A percentile compares a stretch with the other conserved stretches of the same genome.
These are phyloP conservation scores for Penicillium sp. DNA, from an alignment of 2,329 filamentous ascomycete genomes.

Conservation along the genomic window DNA sequence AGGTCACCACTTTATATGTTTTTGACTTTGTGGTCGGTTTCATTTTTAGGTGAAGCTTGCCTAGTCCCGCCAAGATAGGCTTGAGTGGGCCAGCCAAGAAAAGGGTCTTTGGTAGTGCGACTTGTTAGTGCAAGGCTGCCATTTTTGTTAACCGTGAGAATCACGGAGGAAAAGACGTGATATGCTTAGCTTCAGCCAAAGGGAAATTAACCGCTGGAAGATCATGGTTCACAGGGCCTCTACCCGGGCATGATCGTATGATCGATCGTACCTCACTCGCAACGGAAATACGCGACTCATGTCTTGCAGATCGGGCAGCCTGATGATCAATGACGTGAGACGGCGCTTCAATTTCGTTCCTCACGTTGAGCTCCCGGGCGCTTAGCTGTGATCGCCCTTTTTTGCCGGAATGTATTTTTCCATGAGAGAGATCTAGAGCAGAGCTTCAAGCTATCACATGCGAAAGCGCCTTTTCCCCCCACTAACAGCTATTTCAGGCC, in stretches of 20 bases:
- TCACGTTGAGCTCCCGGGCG: not conserved
- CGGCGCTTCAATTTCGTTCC: not conserved
- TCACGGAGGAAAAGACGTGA: not conserved
- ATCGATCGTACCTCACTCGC: not conserved
- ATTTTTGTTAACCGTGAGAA: not conserved
- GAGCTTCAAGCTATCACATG: not conserved
- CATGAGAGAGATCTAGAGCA: not conserved
- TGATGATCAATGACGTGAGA: not conserved
- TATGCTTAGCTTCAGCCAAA: not conserved
- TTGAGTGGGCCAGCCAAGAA: not conserved
- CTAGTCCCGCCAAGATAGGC: not conserved
- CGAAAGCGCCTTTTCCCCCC: not conserved
- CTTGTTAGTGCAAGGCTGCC: not conserved
- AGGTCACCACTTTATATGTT: not conserved
- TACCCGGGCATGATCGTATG: not conserved
- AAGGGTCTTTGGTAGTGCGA: not conserved
- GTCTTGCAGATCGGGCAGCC: not conserved
- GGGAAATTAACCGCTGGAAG: not conserved
- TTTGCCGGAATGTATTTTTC: not conserved
- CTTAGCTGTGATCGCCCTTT: not conserved
- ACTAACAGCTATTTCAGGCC: not conserved
- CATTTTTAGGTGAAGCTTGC: not conserved
- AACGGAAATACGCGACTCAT: not conserved
- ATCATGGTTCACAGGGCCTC: not conserved
- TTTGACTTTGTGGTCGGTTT: not conserved